Percentiles rank a stretch among this genome's conserved stretches.
Evolutionary conservation across 768 basidiomycete species (phyloP).

Genomic region (Psilocybe cubensis): DNA sequence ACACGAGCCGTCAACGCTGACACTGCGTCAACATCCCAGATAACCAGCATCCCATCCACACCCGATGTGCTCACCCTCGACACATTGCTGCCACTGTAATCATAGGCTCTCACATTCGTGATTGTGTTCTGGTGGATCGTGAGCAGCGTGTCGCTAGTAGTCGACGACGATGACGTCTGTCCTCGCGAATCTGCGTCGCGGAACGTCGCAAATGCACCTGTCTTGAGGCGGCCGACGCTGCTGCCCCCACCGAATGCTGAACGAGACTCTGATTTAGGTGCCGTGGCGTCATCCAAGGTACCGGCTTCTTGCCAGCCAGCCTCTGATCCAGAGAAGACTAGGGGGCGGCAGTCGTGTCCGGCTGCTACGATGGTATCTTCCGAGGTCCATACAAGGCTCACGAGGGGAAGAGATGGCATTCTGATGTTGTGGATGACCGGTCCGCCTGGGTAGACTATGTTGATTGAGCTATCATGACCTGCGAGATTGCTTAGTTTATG

Average conservation of each 20-base stretch:
- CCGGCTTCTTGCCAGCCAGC: conserved; percentile 81
- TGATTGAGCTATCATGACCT: conserved; percentile 97
- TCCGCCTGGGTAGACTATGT: conserved; percentile 86
- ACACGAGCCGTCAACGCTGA: conserved; percentile 52
- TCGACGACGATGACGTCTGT: conserved; percentile 34
- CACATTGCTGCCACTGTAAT: conserved; percentile 58
- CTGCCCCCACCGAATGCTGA: conserved; percentile 49
- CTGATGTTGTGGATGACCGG: conserved; percentile 76
- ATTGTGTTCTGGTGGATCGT: conserved; percentile 99
- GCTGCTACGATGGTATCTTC: conserved; percentile 87
- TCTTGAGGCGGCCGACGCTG: conserved; percentile 79
- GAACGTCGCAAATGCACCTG: conserved; percentile 94
- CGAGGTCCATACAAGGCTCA: conserved; percentile 85
- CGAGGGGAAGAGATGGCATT: conserved; percentile 76
- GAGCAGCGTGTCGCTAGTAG: conserved; percentile 62
- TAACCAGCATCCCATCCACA: conserved; percentile 89
- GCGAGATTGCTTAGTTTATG: neutral
- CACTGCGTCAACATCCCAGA: conserved; percentile 82
- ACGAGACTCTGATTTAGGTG: conserved; percentile 46
- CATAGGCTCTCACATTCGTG: conserved; percentile 85
- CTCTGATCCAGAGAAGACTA: conserved; percentile 78
- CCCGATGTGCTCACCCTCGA: conserved; percentile 87
- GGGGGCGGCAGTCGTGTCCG: conserved; percentile 97
- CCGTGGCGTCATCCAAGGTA: conserved; percentile 83
- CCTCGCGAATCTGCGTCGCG: conserved; percentile 87